Evolutionary conservation across 345 rosid species (phyloP).

Genomic region (Cardiospermum halicacabum): DNA sequence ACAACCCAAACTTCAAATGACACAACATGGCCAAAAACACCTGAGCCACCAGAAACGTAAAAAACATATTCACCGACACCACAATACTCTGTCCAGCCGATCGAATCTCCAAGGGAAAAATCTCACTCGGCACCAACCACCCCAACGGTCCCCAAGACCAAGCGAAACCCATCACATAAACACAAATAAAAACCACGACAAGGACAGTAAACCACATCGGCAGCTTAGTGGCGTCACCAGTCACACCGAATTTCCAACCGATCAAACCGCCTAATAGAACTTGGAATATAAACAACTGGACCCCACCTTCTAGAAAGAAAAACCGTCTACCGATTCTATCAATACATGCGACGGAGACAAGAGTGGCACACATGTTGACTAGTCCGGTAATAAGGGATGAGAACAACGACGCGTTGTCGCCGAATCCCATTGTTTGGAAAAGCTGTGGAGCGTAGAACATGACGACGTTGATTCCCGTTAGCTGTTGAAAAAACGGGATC

Average conservation of each 20-base stretch:
- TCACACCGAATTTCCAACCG: slow-evolving; percentile 8
- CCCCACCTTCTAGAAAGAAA: slow-evolving; percentile 44
- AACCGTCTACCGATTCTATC: slow-evolving; percentile 38
- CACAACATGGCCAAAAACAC: not conserved
- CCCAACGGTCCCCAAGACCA: slow-evolving; percentile 8
- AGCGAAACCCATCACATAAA: not conserved
- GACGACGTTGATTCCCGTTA: slow-evolving; percentile 38
- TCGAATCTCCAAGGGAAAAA: not conserved
- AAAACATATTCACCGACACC: not conserved
- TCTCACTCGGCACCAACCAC: slow-evolving; percentile 10
- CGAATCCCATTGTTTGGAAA: slow-evolving; percentile 43
- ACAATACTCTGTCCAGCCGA: not conserved
- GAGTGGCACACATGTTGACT: slow-evolving; percentile 27
- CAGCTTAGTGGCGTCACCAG: not conserved
- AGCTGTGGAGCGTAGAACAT: slow-evolving; percentile 31
- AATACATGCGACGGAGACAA: slow-evolving; percentile 26
- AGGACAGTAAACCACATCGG: not conserved
- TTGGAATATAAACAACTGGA: slow-evolving; percentile 36
- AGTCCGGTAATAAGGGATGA: slow-evolving; percentile 36
- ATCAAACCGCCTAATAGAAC: slow-evolving; percentile 8
- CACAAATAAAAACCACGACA: not conserved
- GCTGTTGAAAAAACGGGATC: slow-evolving; percentile 43
- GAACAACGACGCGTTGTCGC: slow-evolving; percentile 30
- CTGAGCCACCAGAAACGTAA: slow-evolving; percentile 3
- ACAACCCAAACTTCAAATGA: slow-evolving; percentile 5